A percentile compares a stretch with the other conserved stretches of the same genome.
Conservation (phyloP, 805 yeast species). For the Cyberlindnera meyerae region DNA sequence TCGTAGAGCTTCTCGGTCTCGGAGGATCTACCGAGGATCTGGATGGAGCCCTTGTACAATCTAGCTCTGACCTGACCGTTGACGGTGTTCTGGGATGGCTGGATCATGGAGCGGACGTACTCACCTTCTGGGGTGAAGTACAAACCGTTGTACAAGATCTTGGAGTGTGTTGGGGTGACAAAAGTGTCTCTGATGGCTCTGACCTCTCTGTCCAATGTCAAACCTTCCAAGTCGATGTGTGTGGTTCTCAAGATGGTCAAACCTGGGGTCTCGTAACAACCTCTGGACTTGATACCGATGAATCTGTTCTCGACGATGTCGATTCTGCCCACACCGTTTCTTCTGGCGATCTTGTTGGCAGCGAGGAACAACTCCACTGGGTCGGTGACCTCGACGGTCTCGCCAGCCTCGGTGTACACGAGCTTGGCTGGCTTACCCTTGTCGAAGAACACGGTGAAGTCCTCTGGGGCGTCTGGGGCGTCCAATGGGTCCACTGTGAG, state of each 20-base stretch:
- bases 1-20: slow-evolving; percentile 95
- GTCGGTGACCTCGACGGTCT: slow-evolving; percentile 60
- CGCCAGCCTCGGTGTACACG: slow-evolving; percentile 54
- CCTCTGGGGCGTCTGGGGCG: slow-evolving; percentile 93
- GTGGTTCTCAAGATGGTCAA: slow-evolving; percentile 89
- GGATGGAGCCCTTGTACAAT: slow-evolving; percentile 84
- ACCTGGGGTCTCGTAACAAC: slow-evolving; percentile 99
- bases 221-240: slow-evolving; percentile 95
- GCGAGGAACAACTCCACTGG: slow-evolving; percentile 90
- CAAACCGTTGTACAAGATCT: slow-evolving; percentile 91
- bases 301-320: slow-evolving; percentile 99
- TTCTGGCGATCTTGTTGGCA: slow-evolving; percentile 94
- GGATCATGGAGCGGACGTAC: slow-evolving; percentile 87
- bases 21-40: slow-evolving; percentile 88
- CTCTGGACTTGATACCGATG: slow-evolving; percentile 98
- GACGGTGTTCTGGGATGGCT: slow-evolving; percentile 91
- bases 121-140: slow-evolving; percentile 99
- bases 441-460: slow-evolving; percentile 72
- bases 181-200: slow-evolving; percentile 94
- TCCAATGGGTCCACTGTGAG: slow-evolving; percentile 92
- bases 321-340: slow-evolving; percentile 99
- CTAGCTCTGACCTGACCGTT: slow-evolving; percentile 95
- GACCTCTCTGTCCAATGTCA: slow-evolving; percentile 95
- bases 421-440: slow-evolving; percentile 88
- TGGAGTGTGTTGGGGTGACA: slow-evolving; percentile 89